These are phyloP conservation scores for Polygonum aviculare DNA, from an alignment of 148 eudicot genomes.

Conservation along the genomic window DNA sequence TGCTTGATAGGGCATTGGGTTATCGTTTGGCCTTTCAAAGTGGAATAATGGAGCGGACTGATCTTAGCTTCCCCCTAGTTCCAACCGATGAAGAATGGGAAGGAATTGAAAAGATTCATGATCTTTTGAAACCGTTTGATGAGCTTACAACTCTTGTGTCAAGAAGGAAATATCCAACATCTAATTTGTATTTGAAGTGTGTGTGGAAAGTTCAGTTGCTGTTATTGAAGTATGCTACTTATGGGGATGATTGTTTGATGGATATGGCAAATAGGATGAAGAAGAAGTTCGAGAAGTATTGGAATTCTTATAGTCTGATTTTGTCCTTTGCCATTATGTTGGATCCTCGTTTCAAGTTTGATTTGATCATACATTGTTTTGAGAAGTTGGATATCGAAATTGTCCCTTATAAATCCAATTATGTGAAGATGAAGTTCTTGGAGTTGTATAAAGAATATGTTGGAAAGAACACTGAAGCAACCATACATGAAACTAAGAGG, in stretches of 20 bases:
- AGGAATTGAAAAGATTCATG: background rate
- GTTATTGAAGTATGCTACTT: background rate
- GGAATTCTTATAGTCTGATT: background rate
- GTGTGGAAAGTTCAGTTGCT: background rate
- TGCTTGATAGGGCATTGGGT: background rate
- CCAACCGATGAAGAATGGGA: background rate
- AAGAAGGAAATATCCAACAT: background rate
- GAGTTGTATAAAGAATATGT: background rate
- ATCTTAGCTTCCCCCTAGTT: background rate
- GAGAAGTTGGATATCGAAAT: background rate
- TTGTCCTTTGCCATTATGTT: background rate
- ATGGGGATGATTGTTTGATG: background rate
- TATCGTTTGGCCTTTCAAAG: background rate
- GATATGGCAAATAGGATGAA: background rate
- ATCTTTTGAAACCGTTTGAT: background rate
- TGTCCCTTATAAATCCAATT: background rate
- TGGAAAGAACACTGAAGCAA: background rate
- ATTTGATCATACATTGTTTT: background rate
- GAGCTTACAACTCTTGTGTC: background rate
- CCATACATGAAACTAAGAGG: background rate
- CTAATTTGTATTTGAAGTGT: background rate
- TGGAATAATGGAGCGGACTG: background rate
- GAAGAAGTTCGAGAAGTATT: background rate
- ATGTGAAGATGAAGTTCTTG: background rate
- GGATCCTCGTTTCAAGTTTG: background rate